Base-by-base conservation (phyloP, 1,284 basidiomycete species). In the Tetrapyrgos nigripes region DNA sequence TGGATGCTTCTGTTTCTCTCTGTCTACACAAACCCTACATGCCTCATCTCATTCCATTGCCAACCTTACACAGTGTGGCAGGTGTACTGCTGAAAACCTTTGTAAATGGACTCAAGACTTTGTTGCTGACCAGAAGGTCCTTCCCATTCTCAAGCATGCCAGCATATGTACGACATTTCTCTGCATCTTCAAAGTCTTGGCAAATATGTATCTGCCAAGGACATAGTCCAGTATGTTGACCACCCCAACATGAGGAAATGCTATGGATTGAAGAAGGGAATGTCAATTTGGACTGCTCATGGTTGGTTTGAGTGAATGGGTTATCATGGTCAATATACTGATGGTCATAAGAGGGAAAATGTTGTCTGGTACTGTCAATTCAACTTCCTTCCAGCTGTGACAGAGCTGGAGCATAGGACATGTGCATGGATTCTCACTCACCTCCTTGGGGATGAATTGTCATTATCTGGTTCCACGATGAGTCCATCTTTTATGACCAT, bases 401-500 rank as follows among this genome's bases (percentile, higher is more conserved):
- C 1, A 28, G 53, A 5, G 28, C 51, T 37, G 6, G 65, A 55
- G 48, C 19, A 24, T n/a, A 33, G 21, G 43, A 45, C 43, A 45
- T 8, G 14, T 33, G 31, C 8, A 33, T 33, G 9, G 9, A 33
- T 33, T 33, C 43, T 9, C 8, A 8, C 6, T 19, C 8, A 45
- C n/a, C 51, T 43, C 35, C 14, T 27, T 9, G 5, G 13, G 46
- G 4, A 26, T 26, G 43, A 1, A 33, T 28, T 0, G 54, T 64
- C 6, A 58, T 73, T 40, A 45, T 65, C 5, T 72, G 70, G 70
- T 72, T 66, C 45, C 68, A 74, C 50, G 63, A 74, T 50, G 64
- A 74, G 53, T 59, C 66, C 5, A 70, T 66, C 3, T 73, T 66
- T 24, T 74, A 74, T 63, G 68, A 66, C 0, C 59, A 73, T 59